Base-by-base conservation (phyloP, 2,329 filamentous ascomycete species). In the Alternaria triticimaculans region DNA sequence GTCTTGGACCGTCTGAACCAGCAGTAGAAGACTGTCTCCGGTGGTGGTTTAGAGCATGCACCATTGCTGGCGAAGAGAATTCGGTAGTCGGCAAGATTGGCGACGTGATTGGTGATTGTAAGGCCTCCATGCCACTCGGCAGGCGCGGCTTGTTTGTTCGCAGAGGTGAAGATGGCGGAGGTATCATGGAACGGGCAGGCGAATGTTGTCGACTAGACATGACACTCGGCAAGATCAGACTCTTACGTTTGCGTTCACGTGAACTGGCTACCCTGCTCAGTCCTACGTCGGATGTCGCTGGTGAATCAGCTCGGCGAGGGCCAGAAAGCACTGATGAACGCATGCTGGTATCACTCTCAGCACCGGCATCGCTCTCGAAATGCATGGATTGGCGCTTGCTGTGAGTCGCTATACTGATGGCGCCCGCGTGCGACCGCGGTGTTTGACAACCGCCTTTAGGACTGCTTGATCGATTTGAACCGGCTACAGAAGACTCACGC, bases 11-110 rank as follows among this genome's bases (percentile, higher is more conserved):
- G 62, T 88, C 74, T 3, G 94, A 96, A 28, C 95, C 91, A 26
- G 93, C 92, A 15, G 94, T 91, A 10, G 96, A 98, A 0, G 96
- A 98, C 77, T 97, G 94, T 63, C 96, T 88, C 63, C 96, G 89
- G 77, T 97, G 94, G 72, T 94, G 92, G 58, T 87, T 85, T 57
- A 86, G 83, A 45, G 86, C 80, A 58, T 82, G 80, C 10, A 79
- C 76, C 59, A 91, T 83, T 43, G 89, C 85, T 14, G 92, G 92
- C 6, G 93, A 94, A 60, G 88, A 89, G 70, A 96, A 92, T 69
- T 98, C 95, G 72, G 91, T 92, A 12, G 89, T 88, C 1, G 92
- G 89, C 33, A 97, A 87, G 79, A 97, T 91, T 1, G 96, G 96
- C 1, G 96, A 99, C 2, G 92, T 91, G 68, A 97, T 91, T 0